Base-by-base conservation (phyloP, 179 eudicot species). In the Patellifolia procumbens region DNA sequence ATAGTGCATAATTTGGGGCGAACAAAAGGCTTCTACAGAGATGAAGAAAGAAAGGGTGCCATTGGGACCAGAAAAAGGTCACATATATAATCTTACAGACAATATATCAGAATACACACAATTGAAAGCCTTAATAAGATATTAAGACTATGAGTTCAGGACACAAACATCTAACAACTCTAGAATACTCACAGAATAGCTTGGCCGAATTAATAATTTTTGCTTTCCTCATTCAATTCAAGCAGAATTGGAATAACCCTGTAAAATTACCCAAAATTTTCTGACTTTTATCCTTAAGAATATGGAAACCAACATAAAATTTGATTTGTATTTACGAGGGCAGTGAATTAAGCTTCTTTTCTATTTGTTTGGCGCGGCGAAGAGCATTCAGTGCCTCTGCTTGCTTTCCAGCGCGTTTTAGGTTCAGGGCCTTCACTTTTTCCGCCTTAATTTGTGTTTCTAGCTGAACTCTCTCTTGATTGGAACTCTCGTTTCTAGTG, bases 381-480 rank as follows among this genome's bases (percentile, higher is more conserved):
- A 94, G 91, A 75, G 97, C 89, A 74, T 83, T 91, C 76, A 94
- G 75, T 15, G 98, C 97, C 87, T 92, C 97, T 9, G 91, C 87
- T 84, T 92, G 93, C 78, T 91, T 91, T 68, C 98, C 98, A 42
- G 93, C 77, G 26, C 97, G 97, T 82, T 94, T 94, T 62, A 94
- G 76, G 72, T 81, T 84, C 58, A 92, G 42, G 1, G 98, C 97
- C 77, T 91, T 92, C 26, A 88, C 74, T 80, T 87, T 94, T 82
- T 92, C 98, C 1, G 88, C 95, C 86, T 92, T 94, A 11, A 94
- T 92, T 86, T 83, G 86, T 74, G 89, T 88, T 78, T 88, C 91
- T 72, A 94, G 74, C 70, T 91, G 88, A 53, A 56, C 70, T 72
- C 85, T 90, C 79, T 90, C 96, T 61, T 74, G 81, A 22, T 70